A percentile compares a stretch with the other conserved stretches of the same genome.
Evolutionary conservation across 352 stramenopile genomes (phyloP).

Genomic region (Phytopythium cucurbitacearum): DNA sequence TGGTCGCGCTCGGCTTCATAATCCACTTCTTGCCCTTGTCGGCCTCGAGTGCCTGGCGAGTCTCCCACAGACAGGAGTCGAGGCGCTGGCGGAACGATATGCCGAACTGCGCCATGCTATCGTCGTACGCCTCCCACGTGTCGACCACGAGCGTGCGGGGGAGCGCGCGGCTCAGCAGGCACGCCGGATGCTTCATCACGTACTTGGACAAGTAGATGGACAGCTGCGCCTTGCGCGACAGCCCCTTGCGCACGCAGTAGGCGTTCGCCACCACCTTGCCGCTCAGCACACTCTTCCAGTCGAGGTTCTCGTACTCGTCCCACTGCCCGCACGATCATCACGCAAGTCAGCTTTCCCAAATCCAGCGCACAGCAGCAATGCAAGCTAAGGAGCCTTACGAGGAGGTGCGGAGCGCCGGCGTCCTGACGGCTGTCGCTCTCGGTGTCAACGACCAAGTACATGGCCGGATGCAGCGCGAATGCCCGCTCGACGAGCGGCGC

Average conservation of each 20-base stretch:
- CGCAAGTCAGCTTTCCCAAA: slow-evolving; percentile 3
- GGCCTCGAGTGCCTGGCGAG: slow-evolving; percentile 35
- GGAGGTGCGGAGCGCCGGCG: slow-evolving; percentile 19
- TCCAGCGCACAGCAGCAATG: neutral
- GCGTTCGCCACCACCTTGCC: slow-evolving; percentile 54
- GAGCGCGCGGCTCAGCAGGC: slow-evolving; percentile 39
- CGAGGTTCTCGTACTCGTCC: slow-evolving; percentile 64
- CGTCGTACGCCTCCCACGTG: slow-evolving; percentile 67
- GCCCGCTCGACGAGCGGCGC: slow-evolving; percentile 34
- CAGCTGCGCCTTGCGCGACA: slow-evolving; percentile 69
- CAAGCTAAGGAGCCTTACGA: slow-evolving; percentile 16
- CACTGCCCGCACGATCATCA: slow-evolving; percentile 21
- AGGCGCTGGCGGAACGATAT: slow-evolving; percentile 54
- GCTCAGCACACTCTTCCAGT: slow-evolving; percentile 50
- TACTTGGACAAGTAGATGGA: slow-evolving; percentile 67
- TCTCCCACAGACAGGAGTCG: slow-evolving; percentile 57
- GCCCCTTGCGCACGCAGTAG: slow-evolving; percentile 68
- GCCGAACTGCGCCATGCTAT: slow-evolving; percentile 48
- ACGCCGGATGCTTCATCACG: slow-evolving; percentile 53
- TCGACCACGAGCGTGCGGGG: slow-evolving; percentile 60
- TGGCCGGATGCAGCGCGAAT: slow-evolving; percentile 39
- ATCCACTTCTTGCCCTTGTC: slow-evolving; percentile 43
- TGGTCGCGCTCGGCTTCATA: slow-evolving; percentile 70
- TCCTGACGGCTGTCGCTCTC: slow-evolving; percentile 8
- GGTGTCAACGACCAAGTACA: slow-evolving; percentile 27